Conservation (phyloP, 2,329 filamentous ascomycete species). For the Penicillium sp. region DNA sequence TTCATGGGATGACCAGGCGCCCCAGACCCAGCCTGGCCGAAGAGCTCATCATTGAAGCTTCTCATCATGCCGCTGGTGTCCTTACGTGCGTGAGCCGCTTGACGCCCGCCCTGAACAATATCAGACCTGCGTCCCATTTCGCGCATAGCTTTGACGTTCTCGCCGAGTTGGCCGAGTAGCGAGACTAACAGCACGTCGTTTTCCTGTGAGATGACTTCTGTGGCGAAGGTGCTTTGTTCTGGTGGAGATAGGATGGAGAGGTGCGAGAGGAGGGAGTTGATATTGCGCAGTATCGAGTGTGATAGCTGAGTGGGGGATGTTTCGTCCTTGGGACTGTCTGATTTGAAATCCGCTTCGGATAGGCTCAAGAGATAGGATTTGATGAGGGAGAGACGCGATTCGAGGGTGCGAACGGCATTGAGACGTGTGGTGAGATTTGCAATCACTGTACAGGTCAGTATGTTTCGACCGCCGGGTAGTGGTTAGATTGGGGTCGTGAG, state of each 20-base stretch:
- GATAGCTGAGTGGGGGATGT: slow-evolving; percentile 55
- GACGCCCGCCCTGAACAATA: slow-evolving; percentile 50
- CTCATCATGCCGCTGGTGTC: slow-evolving; percentile 19
- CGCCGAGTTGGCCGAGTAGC: slow-evolving; percentile 70
- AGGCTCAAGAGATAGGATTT: slow-evolving; percentile 72
- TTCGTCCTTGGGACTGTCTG: slow-evolving; percentile 27
- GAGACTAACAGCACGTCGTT: slow-evolving; percentile 80
- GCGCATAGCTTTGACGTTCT: slow-evolving; percentile 66
- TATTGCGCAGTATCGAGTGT: slow-evolving; percentile 76
- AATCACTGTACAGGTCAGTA: slow-evolving; percentile 46
- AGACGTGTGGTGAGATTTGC: slow-evolving; percentile 75
- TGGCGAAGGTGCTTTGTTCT: slow-evolving; percentile 60
- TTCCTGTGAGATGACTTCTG: slow-evolving; percentile 69
- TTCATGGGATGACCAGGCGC: slow-evolving; percentile 3
- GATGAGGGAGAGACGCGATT: slow-evolving; percentile 69
- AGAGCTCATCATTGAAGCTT: slow-evolving; percentile 31
- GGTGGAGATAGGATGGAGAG: slow-evolving; percentile 76
- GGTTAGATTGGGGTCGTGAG: neutral
- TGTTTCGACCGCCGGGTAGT: slow-evolving; percentile 14
- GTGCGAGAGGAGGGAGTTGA: slow-evolving; percentile 79
- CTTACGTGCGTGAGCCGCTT: slow-evolving; percentile 23
- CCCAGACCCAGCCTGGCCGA: slow-evolving; percentile 14
- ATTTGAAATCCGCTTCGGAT: slow-evolving; percentile 59
- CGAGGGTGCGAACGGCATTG: slow-evolving; percentile 91
- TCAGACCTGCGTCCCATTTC: slow-evolving; percentile 72